Base-by-base conservation (phyloP, 2,329 filamentous ascomycete genomes). In the Fusarium lateritium region DNA sequence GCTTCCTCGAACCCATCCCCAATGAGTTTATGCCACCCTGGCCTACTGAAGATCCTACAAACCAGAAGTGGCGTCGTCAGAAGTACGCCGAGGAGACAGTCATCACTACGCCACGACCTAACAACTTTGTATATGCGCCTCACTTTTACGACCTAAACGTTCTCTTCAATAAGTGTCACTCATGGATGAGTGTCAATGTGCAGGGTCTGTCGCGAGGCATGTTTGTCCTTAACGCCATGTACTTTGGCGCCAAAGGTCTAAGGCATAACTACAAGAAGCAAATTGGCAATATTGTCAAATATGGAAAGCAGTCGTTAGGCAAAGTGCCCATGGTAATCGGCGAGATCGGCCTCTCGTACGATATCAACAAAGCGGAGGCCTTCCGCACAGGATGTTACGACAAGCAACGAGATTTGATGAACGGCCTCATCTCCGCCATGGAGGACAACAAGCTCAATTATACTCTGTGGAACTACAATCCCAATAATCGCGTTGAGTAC, bases 91-190 rank as follows among this genome's bases (percentile, higher is more conserved):
- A 67, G 38, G 73, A 70, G 33, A 77, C 73, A 0, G 64, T 75
- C 34, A 75, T 79, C 7, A 62, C 71, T 4, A 64, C 71, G 9
- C 62, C 65, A 13, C 76, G 74, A 13, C 79, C 75, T 2, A 46
- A 39, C 13, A 79, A 78, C 62, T 64, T 82, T n/a, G 79, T 81
- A 14, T 82, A 80, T 47, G 79, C 80, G 0, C 80, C 80, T 7
- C 80, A 82, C 60, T 82, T 82, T 60, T 82, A 82, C 59, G 80
- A 82, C 40, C 76, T 82, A 19, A 80, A 82, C 36, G 80, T 81
- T 0, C 60, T 82, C 2, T 82, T 80, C 59, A 77, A 74, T 65
- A 80, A 80, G 49, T 64, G 69, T 19, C 78, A 80, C 51, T 72
- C 71, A 0, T 76, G 75, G 65, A 79, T 80, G 77, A 79, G 77